A percentile compares a stretch with the other conserved stretches of the same genome.
Evolutionary conservation across 371 early-diverging fungal species (phyloP).

Genomic region (Syncephalastrum contaminatum): DNA sequence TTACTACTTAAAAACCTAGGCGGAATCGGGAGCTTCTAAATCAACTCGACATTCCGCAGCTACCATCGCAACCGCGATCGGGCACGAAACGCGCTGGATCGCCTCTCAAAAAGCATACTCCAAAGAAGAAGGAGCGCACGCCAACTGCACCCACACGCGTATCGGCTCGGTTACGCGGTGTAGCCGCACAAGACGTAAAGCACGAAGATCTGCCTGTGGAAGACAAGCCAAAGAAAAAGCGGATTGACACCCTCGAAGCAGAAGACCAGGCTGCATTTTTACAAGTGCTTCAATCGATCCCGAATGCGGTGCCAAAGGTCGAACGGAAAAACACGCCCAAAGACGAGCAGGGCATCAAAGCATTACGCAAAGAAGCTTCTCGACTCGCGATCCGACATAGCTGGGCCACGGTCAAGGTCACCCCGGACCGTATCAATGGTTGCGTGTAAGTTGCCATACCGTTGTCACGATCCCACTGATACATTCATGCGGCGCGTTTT

Average conservation of each 20-base stretch:
- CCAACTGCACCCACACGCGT: constrained; percentile 24
- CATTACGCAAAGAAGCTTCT: constrained; percentile 13
- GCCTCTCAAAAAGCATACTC: constrained; percentile 15
- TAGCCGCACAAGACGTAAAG: constrained; percentile 19
- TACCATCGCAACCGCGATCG: constrained; percentile 1
- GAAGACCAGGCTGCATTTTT: constrained; percentile 24
- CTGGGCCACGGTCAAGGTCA: constrained; percentile 61
- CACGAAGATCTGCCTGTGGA: neutral
- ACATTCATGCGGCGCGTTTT: too few species aligned
- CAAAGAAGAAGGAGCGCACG: constrained; percentile 22
- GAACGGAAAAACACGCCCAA: constrained; percentile 15
- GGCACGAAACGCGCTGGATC: constrained; percentile 1
- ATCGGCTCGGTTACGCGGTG: constrained; percentile 46
- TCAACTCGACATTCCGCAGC: constrained; percentile 6
- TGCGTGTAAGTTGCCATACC: constrained; percentile 27
- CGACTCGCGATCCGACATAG: constrained; percentile 36
- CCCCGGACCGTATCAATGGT: constrained; percentile 53
- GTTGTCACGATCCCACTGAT: too few species aligned
- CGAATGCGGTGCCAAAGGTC: constrained; percentile 19
- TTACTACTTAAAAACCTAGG: too few species aligned
- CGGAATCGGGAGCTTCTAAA: neutral
- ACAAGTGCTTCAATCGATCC: constrained; percentile 16
- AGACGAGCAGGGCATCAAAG: constrained; percentile 1
- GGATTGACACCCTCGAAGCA: constrained; percentile 24
- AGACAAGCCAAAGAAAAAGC: constrained; percentile 13